These are phyloP conservation scores for Wickerhamomyces ciferrii DNA, from an alignment of 805 yeast species.

Conservation along the genomic window DNA sequence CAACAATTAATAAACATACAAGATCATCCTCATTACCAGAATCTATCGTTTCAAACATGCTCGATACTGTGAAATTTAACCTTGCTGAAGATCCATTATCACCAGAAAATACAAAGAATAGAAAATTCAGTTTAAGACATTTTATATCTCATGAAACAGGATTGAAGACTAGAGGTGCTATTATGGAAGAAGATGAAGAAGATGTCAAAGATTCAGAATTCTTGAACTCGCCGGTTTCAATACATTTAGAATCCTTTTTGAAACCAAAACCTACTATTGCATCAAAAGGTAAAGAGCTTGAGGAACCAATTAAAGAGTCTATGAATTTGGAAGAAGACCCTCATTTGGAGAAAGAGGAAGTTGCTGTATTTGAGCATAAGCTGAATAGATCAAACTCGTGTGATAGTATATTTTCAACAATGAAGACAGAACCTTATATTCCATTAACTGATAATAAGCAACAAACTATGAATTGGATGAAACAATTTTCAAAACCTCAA, in stretches of 20 bases:
- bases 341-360: not conserved
- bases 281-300: not conserved
- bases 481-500: constrained; percentile 9
- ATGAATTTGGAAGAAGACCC: not conserved
- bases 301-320: constrained; percentile 1
- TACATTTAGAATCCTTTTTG: constrained; percentile 2
- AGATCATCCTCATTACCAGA: constrained; percentile 6
- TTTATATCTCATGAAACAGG: constrained; percentile 23
- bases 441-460: constrained; percentile 15
- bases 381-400: constrained; percentile 24
- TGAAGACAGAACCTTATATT: constrained; percentile 13
- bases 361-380: constrained; percentile 13
- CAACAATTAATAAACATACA: not conserved
- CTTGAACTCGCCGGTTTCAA: constrained; percentile 6
- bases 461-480: constrained; percentile 23
- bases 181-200: constrained; percentile 3
- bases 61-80: not conserved
- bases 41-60: not conserved
- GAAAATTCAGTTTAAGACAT: constrained; percentile 17
- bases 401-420: constrained; percentile 21
- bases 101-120: not conserved
- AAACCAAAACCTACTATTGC: not conserved
- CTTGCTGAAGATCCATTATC: not conserved
- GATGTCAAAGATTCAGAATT: constrained; percentile 12
- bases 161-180: constrained; percentile 3